These are phyloP conservation scores for Talaromyces adpressus DNA, from an alignment of 495 filamentous ascomycete species.

Conservation along the genomic window DNA sequence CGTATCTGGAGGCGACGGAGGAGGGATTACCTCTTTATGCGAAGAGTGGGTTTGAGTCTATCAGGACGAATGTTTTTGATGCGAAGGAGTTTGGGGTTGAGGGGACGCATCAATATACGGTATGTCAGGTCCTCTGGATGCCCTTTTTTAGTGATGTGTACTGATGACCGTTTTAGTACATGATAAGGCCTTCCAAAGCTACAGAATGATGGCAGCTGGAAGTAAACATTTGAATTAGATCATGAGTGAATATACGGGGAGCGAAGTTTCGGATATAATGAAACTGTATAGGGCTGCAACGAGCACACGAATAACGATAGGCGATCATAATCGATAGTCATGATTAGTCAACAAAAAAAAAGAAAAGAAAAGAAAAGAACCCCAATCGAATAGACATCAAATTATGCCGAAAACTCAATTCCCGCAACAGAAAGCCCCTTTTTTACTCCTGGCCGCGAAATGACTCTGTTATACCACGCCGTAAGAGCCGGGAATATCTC, in stretches of 20 bases:
- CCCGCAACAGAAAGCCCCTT: not conserved
- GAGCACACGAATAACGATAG: not conserved
- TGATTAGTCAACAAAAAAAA: too few relatives aligned
- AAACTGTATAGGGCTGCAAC: not conserved
- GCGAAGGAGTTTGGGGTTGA: not conserved
- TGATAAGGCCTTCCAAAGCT: not conserved
- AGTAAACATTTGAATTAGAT: not conserved
- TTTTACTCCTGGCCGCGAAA: not conserved
- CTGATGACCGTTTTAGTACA: not conserved
- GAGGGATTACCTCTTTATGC: not conserved
- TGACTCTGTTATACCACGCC: not conserved
- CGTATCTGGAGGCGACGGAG: not conserved
- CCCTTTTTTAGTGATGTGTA: not conserved
- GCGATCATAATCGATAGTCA: not conserved
- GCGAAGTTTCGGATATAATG: not conserved
- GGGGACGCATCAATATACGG: not conserved
- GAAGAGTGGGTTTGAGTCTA: not conserved
- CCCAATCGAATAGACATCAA: too few relatives aligned
- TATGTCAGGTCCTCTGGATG: not conserved
- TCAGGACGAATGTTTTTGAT: not conserved
- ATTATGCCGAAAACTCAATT: not conserved
- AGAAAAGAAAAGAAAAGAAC: too few relatives aligned
- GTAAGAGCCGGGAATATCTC: conserved; percentile 3
- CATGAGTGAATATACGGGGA: not conserved
- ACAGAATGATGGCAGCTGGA: not conserved